Evolutionary conservation across 768 basidiomycete species (phyloP), one percentile per base, ranked within the genome.

Genomic region (Nidularia sp.): DNA sequence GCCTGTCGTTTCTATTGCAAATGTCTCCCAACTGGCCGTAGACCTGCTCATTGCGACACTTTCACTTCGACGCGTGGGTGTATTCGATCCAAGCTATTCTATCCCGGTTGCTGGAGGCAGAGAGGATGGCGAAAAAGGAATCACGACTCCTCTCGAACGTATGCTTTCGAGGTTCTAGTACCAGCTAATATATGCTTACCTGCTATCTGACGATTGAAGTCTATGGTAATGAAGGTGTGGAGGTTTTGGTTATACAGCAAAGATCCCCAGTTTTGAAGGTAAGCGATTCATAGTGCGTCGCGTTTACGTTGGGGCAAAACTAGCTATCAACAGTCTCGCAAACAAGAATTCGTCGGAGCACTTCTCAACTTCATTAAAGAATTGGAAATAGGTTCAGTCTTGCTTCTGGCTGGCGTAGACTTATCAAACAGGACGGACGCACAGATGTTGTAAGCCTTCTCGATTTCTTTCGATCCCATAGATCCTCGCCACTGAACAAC

Each of bases 261-360:
- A 71, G 89, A 52, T 91, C 91, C 15, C 91, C 90, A 12, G 81
- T 81, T 2, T 66, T 93, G 51, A 89, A 89, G 74, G 91, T 88
- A 54, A 35, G 72, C 25, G 2, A 29, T 29, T 29, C 25, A 1
- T 29, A 29, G 25, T 29, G 25, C 25, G 2, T 29, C 25, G 25
- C 25, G 25, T 29, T 29, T 29, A 29, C 25, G 25, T 29, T 29
- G 25, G 4, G 25, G 25, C 25, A 29, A 29, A 29, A 1, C 25
- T 29, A 4, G 25, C 48, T 49, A 22, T 36, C 31, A 59, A 35
- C 50, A 92, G 88, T 72, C 79, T 29, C 75, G 70, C 55, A 93
- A 93, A 66, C 76, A 83, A 55, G 78, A 82, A 12, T 93, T 88
- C 61, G 74, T 85, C 47, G 66, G 74, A 6, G 60, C 75, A 1